A percentile compares a stretch with the other conserved stretches of the same genome.
phyloP scores from a whole-genome alignment of 129 eudicot species.

The Flaveria sonorensis region DNA sequence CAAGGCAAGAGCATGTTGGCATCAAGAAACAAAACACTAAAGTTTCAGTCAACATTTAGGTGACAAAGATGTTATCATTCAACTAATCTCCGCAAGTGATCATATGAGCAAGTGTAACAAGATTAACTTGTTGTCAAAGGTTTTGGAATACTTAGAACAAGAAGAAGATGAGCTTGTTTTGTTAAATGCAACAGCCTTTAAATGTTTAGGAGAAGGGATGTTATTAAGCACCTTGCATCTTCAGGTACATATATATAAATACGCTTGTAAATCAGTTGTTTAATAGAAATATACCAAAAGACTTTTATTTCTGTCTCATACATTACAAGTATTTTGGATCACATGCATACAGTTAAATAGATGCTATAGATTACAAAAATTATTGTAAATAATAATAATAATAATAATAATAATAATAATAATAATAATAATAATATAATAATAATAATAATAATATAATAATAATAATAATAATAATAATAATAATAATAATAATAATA shows the following conservation, averaged over 20 bases:
- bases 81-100: conserved; percentile 34
- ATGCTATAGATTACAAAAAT: too few relatives aligned
- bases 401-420: too few relatives aligned
- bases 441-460: too few relatives aligned
- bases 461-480: too few relatives aligned
- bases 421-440: too few relatives aligned
- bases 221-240: conserved; percentile 47
- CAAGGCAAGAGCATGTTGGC: neutral
- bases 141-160: conserved; percentile 35
- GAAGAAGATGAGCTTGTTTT: conserved; percentile 42
- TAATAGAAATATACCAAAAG: too few relatives aligned
- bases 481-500: too few relatives aligned
- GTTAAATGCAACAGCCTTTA: conserved; percentile 39
- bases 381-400: too few relatives aligned
- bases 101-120: conserved; percentile 12
- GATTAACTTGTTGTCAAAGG: conserved; percentile 19
- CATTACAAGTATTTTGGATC: too few relatives aligned
- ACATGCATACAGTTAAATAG: too few relatives aligned
- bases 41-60: conserved; percentile 24
- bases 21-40: conserved; percentile 15
- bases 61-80: conserved; percentile 42
- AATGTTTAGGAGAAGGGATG: conserved; percentile 35
- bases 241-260: conserved; percentile 35
- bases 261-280: neutral
- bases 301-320: too few relatives aligned